A percentile compares a stretch with the other conserved stretches of the same genome.
Conservation (phyloP, 2,329 filamentous ascomycete genomes). For the Trichophyton rubrum region DNA sequence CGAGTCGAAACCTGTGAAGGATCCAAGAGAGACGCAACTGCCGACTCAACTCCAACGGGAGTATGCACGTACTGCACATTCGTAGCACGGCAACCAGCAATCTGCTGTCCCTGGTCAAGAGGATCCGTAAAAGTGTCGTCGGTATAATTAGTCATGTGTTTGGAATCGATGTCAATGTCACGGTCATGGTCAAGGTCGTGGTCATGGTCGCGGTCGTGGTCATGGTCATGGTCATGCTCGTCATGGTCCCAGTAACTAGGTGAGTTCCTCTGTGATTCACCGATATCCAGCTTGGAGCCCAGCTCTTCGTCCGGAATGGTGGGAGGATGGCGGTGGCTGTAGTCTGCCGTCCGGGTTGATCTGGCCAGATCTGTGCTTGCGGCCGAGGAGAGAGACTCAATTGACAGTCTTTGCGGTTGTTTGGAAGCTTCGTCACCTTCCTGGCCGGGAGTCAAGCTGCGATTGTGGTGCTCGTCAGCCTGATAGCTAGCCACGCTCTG, state of each 20-base stretch:
- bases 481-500: conserved; percentile 84
- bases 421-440: background rate
- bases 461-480: conserved; percentile 48
- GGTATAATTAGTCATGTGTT: conserved; percentile 38
- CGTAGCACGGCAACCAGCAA: conserved; percentile 55
- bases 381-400: conserved; percentile 46
- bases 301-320: conserved; percentile 32
- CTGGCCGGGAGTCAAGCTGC: background rate
- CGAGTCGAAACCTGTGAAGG: conserved; percentile 60
- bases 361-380: conserved; percentile 46
- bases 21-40: conserved; percentile 78
- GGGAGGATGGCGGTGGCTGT: conserved; percentile 39
- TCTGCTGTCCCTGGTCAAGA: conserved; percentile 54
- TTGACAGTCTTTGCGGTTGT: conserved; percentile 34
- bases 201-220: conserved; percentile 17
- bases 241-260: conserved; percentile 27
- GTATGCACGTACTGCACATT: conserved; percentile 68
- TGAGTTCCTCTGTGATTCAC: background rate
- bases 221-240: conserved; percentile 20
- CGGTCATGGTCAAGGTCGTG: conserved; percentile 18
- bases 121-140: conserved; percentile 44
- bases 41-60: conserved; percentile 65
- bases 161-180: conserved; percentile 36
- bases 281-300: conserved; percentile 21
- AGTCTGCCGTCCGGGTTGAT: conserved; percentile 42